Evolutionary conservation across 1,284 basidiomycete genomes (phyloP), one percentile per base, ranked within the genome.

Genomic region (Phaffia rhodozyma): DNA sequence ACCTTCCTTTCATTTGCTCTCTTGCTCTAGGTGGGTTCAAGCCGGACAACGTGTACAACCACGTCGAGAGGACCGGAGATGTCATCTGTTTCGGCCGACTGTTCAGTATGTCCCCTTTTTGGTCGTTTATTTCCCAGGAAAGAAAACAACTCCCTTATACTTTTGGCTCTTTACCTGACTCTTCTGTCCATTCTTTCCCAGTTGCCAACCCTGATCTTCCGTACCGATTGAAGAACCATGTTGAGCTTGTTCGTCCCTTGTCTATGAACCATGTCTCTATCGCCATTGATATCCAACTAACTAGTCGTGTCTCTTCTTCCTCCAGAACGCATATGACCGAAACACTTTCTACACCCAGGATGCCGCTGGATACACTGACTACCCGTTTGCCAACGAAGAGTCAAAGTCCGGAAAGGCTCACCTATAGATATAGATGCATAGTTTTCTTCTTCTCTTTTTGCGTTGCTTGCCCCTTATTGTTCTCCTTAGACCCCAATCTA

Each of bases 201-300:
- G 4, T 59, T 9, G 66, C 70, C 66, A 72, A 79, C 77, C 84
- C 83, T 3, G 83, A 85, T 69, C 73, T 85, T 0, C 79, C 80
- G 0, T 64, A 73, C n/a, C 76, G 83, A 6, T 68, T 79, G 60
- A 68, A 69, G 64, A 69, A 76, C 29, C 69, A 68, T 13, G 67
- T 69, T 51, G 64, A 69, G 1, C 67, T 77, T n/a, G 32, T 34
- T 34, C 32, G 32, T 34, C 9, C 9, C 32, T n/a, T 5, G 9
- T 34, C 32, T 34, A 34, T 34, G 9, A 34, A 34, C 4, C 32
- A 9, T 34, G 9, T 9, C 9, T 9, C 9, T 9, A 34, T 34
- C 32, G 4, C 9, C 9, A 34, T 9, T 9, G 4, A 9, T 9
- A 34, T 9, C 9, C 9, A 34, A 34, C 32, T 34, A 9, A 34